A percentile compares a stretch with the other conserved stretches of the same genome.
Conservation (phyloP, 148 eudicot genomes). For the Bassia scoparia region DNA sequence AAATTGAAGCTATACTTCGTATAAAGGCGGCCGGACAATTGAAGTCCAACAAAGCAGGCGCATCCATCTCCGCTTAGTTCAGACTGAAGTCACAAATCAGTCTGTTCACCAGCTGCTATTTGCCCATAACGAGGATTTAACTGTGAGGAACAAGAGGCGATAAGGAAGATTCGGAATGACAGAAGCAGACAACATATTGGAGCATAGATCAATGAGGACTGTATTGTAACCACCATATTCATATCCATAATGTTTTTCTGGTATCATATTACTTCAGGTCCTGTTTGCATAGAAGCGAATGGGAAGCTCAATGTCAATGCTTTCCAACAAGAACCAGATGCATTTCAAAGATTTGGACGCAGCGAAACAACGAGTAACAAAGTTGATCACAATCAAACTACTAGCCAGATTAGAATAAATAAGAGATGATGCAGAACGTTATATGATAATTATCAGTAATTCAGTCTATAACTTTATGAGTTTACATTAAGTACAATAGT, state of each 20-base stretch:
- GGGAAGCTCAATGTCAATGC: conserved; percentile 77
- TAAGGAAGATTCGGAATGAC: neutral
- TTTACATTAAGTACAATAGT: no score
- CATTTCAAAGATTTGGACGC: conserved; percentile 82
- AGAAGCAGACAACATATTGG: neutral
- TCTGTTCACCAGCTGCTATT: conserved; percentile 80
- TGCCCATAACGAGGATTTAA: conserved; percentile 31
- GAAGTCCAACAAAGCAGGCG: conserved; percentile 59
- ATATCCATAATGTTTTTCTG: neutral
- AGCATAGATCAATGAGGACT: no score
- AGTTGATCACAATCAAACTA: no score
- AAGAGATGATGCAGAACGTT: no score
- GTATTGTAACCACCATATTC: no score
- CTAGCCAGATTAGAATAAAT: no score
- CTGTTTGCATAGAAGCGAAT: conserved; percentile 75
- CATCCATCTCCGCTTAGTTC: conserved; percentile 62
- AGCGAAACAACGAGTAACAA: no score
- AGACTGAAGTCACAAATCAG: conserved; percentile 54
- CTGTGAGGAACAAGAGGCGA: neutral
- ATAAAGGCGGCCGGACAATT: conserved; percentile 65
- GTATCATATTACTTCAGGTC: conserved; percentile 53
- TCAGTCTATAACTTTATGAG: no score
- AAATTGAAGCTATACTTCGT: conserved; percentile 16
- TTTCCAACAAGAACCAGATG: conserved; percentile 87
- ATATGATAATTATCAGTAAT: no score